A percentile compares a stretch with the other conserved stretches of the same genome.
Evolutionary conservation across 441 rosid species (phyloP).

Genomic region (Gossypium trilobum): DNA sequence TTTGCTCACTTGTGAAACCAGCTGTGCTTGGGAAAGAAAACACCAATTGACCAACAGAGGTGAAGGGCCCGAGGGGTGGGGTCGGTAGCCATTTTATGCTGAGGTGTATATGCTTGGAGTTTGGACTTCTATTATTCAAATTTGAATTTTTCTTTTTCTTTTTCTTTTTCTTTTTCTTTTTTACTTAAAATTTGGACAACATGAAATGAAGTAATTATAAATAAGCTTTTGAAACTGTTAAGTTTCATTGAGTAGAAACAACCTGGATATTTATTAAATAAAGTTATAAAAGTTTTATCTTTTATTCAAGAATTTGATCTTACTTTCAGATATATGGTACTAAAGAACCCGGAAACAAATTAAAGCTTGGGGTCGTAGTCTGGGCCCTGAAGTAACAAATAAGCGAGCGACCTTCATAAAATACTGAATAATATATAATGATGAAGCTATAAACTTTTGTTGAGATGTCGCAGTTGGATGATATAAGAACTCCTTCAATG

Average conservation of each 20-base stretch:
- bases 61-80: background rate
- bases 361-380: background rate
- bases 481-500: background rate
- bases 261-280: too few relatives aligned
- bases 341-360: background rate
- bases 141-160: background rate
- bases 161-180: background rate
- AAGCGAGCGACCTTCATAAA: background rate
- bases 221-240: background rate
- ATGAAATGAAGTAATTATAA: background rate
- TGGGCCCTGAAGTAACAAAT: background rate
- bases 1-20: background rate
- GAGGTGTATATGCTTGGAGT: background rate
- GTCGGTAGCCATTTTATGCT: background rate
- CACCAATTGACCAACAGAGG: background rate
- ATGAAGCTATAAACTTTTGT: background rate
- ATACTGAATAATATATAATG: background rate
- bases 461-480: slow-evolving; percentile 9
- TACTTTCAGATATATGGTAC: too few relatives aligned
- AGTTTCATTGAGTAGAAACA: too few relatives aligned
- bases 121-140: background rate
- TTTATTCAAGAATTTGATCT: too few relatives aligned
- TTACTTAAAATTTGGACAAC: background rate
- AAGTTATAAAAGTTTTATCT: too few relatives aligned
- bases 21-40: background rate